These are phyloP conservation scores for Hyaloscypha variabilis DNA, from an alignment of 495 filamentous ascomycete genomes.

Conservation along the genomic window DNA sequence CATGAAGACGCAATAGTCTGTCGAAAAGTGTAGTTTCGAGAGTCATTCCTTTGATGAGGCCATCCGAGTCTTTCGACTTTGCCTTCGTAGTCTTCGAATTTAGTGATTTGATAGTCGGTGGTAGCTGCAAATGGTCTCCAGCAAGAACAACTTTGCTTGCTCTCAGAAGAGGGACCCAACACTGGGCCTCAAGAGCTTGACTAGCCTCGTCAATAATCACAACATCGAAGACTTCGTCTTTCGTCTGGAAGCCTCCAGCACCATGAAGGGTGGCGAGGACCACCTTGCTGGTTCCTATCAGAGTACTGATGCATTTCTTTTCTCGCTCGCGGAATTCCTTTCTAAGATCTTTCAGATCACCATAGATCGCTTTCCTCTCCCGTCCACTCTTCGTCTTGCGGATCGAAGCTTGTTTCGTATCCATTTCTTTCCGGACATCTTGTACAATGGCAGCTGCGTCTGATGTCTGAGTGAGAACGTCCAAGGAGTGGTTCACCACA, in stretches of 20 bases:
- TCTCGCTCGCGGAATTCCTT: slow-evolving; percentile 91
- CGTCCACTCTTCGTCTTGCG: slow-evolving; percentile 80
- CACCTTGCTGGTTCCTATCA: slow-evolving; percentile 79
- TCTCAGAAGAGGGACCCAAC: slow-evolving; percentile 88
- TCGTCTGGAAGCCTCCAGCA: slow-evolving; percentile 83
- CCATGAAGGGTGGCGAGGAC: slow-evolving; percentile 93
- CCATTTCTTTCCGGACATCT: slow-evolving; percentile 91
- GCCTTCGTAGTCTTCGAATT: slow-evolving; percentile 50
- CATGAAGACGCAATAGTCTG: slow-evolving; percentile 80
- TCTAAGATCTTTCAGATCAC: slow-evolving; percentile 79
- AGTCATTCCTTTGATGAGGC: slow-evolving; percentile 48
- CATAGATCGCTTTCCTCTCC: slow-evolving; percentile 82
- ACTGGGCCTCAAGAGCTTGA: slow-evolving; percentile 95
- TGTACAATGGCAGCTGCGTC: slow-evolving; percentile 89
- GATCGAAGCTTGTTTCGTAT: slow-evolving; percentile 85
- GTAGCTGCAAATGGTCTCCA: slow-evolving; percentile 92
- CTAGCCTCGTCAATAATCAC: slow-evolving; percentile 95
- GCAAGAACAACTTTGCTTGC: slow-evolving; percentile 88
- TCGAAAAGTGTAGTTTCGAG: slow-evolving; percentile 93
- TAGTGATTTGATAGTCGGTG: slow-evolving; percentile 88
- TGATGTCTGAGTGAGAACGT: slow-evolving; percentile 88
- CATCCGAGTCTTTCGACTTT: slow-evolving; percentile 35
- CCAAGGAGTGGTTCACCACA: slow-evolving; percentile 85
- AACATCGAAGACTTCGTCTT: slow-evolving; percentile 83
- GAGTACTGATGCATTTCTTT: slow-evolving; percentile 71